A percentile compares a stretch with the other conserved stretches of the same genome.
These are phyloP conservation scores for Chloranthus sessilifolius DNA, from an alignment of 164 flowering plant genomes.

Conservation along the genomic window DNA sequence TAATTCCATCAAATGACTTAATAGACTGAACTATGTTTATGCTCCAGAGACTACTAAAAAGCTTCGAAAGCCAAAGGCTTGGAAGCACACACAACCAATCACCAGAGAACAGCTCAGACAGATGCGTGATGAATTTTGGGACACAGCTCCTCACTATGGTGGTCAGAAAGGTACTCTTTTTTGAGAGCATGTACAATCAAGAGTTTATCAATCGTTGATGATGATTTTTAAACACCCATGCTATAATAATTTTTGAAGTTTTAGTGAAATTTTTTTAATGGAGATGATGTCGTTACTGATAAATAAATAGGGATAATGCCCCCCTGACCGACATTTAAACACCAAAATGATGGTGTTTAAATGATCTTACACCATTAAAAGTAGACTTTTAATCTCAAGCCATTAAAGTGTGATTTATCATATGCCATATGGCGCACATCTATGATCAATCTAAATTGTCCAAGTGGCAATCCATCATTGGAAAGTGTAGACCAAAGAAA, in stretches of 20 bases:
- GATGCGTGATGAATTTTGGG: constrained; percentile 96
- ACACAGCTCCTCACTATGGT: constrained; percentile 91
- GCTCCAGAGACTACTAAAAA: constrained; percentile 54
- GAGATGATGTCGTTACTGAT: not conserved
- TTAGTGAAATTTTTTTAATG: too few species aligned
- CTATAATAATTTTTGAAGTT: not conserved
- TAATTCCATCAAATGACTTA: too few species aligned
- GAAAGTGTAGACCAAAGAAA: too few species aligned
- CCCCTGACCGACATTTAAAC: too few species aligned
- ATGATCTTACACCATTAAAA: too few species aligned
- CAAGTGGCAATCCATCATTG: too few species aligned
- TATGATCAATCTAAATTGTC: too few species aligned
- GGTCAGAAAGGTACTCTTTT: constrained; percentile 59
- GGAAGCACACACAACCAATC: constrained; percentile 79
- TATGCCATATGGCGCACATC: too few species aligned
- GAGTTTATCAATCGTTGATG: constrained; percentile 1
- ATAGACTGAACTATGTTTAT: too few species aligned
- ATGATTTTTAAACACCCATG: not conserved
- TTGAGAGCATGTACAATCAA: not conserved
- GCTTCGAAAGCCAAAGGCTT: constrained; percentile 80
- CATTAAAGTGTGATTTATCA: too few species aligned
- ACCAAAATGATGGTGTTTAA: too few species aligned
- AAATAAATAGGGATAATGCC: not conserved
- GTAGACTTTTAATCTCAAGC: too few species aligned
- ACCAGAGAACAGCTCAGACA: constrained; percentile 69